phyloP scores from a whole-genome alignment of 148 eudicot species.

The Salicornia ramosissima region DNA sequence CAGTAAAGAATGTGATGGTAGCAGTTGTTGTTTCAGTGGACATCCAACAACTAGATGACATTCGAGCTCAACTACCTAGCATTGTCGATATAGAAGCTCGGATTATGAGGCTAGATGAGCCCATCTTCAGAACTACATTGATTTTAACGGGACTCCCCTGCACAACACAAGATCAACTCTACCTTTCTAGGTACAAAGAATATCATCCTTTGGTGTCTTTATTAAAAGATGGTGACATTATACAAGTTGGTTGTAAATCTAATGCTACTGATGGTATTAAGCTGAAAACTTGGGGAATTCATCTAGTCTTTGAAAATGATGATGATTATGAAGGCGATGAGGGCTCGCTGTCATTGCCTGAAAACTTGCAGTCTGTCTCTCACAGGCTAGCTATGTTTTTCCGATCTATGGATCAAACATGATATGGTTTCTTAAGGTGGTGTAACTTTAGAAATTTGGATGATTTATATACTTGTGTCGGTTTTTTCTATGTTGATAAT shows the following conservation, averaged over 20 bases:
- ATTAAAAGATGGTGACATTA: conserved; percentile 41
- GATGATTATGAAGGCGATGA: conserved; percentile 55
- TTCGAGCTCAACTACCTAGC: conserved; percentile 22
- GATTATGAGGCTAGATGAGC: conserved; percentile 25
- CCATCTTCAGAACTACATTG: conserved; percentile 24
- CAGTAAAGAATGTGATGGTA: conserved; percentile 39
- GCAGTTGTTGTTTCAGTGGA: conserved; percentile 45
- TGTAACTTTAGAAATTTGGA: too few species aligned
- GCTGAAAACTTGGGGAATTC: conserved; percentile 40
- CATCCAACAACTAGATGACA: conserved; percentile 12
- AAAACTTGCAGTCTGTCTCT: conserved; percentile 37
- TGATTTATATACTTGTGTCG: too few species aligned
- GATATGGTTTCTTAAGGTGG: background rate
- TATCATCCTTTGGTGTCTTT: conserved; percentile 36
- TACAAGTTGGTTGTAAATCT: conserved; percentile 23
- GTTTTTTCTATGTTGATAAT: too few species aligned
- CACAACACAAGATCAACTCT: conserved; percentile 41
- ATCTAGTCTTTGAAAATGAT: conserved; percentile 50
- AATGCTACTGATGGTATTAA: conserved; percentile 27
- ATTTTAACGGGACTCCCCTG: conserved; percentile 40
- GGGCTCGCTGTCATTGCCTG: conserved; percentile 23
- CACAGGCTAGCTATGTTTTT: conserved; percentile 34
- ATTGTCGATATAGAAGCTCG: conserved; percentile 32
- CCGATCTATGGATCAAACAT: conserved; percentile 10
- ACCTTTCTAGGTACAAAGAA: conserved; percentile 43